Evolutionary conservation across 2,329 filamentous ascomycete species (phyloP), one percentile per base, ranked within the genome.

Genomic region (Colletotrichum trifolii): DNA sequence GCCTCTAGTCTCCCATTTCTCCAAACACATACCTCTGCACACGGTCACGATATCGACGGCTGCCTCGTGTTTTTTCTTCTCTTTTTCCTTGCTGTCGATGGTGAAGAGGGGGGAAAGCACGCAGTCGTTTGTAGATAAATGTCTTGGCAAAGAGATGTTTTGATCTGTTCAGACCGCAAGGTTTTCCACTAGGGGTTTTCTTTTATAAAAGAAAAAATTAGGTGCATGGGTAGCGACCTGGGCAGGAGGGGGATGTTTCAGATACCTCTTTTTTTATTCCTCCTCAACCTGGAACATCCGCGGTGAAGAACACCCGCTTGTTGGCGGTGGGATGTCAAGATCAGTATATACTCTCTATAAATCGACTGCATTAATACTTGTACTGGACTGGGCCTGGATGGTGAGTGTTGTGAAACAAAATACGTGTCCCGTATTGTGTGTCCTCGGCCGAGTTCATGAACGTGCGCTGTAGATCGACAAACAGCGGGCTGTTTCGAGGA

Each of bases 1-100:
- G 55, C 48, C 39, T 45, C 57, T 48, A 49, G 56, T 60, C 36
- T 36, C 35, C 52, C 50, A 62, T 60, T 52, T 25, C 54, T 48
- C 46, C 47, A 49, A 25, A 35, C 47, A 53, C 38, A 43, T 48
- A 65, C 50, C 61, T 65, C 43, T 56, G 61, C 55, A 25, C 42
- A 67, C 54, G 64, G 61, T 62, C 52, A 65, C 39, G 62, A 65
- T 55, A 40, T 43, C 45, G 46, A 65, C 62, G 62, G 40, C 62
- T 65, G 62, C 46, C 15, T 40, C 49, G 50, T 45, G 39, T 58
- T 40, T 42, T 54, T 40, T 54, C 40, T 33, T 55, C 35, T 46
- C 11, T 42, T 8, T 60, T 50, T 55, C 17, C 45, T 50, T 38
- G 13, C 34, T 48, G 35, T 39, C 33, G 34, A 36, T 10, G 42